Evolutionary conservation across 306 rosid genomes (phyloP).

Genomic region (Lupinus albus): DNA sequence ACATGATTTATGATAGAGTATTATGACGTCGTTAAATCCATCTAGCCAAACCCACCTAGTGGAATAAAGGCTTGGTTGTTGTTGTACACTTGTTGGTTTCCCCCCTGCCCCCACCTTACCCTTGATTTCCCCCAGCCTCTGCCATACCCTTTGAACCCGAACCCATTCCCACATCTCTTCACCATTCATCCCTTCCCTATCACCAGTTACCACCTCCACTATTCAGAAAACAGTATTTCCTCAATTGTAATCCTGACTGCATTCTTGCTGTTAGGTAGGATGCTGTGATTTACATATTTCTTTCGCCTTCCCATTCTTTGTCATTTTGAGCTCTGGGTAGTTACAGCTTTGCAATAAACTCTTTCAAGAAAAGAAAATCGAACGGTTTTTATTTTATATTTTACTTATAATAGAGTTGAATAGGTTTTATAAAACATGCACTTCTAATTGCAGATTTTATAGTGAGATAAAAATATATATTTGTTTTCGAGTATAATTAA

Average conservation of each 20-base stretch:
- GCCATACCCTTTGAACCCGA: not conserved
- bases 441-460: constrained; percentile 2
- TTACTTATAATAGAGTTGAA: too few relatives aligned
- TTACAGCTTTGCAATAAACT: not conserved
- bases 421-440: not conserved
- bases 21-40: too few relatives aligned
- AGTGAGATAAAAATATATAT: not conserved
- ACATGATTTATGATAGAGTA: too few relatives aligned
- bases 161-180: constrained; percentile 12
- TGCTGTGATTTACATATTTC: constrained; percentile 14
- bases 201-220: not conserved
- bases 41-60: too few relatives aligned
- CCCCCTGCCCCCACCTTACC: too few relatives aligned
- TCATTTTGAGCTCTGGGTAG: constrained; percentile 10
- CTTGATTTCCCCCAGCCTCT: not conserved
- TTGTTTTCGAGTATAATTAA: too few relatives aligned
- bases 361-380: not conserved
- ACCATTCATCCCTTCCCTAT: constrained; percentile 2
- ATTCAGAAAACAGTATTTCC: not conserved
- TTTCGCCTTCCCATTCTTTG: constrained; percentile 7
- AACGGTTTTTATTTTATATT: not conserved
- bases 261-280: not conserved
- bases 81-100: too few relatives aligned
- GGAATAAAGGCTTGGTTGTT: too few relatives aligned
- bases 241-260: constrained; percentile 3